Conservation (phyloP, 176 grass and related monocot genomes). For the Elymus sibiricus region DNA sequence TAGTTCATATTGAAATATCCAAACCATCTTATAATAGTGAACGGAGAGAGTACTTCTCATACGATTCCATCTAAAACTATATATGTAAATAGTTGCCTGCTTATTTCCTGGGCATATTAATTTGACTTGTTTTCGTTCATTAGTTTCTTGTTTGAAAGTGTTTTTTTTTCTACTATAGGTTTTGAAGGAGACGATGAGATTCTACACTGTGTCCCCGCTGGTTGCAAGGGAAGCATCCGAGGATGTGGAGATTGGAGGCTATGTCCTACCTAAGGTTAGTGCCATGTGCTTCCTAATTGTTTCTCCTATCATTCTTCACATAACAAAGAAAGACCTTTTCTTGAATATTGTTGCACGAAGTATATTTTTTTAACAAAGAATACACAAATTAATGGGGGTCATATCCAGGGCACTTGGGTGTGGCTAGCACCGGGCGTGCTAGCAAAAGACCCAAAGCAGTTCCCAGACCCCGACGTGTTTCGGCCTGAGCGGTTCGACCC, state of each 20-base stretch:
- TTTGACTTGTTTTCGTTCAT: not conserved
- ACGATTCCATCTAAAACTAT: too few species aligned
- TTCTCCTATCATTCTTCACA: too few species aligned
- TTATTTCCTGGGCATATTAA: too few species aligned
- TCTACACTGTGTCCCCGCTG: conserved; percentile 47
- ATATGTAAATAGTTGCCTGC: too few species aligned
- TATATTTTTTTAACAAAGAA: not conserved
- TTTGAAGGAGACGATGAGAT: conserved; percentile 63
- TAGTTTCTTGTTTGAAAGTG: not conserved
- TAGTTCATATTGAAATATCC: too few species aligned
- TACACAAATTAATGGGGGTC: too few species aligned
- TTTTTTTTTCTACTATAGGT: conserved; percentile 21
- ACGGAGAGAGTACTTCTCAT: too few species aligned
- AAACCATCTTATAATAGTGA: too few species aligned
- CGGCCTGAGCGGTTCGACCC: conserved; percentile 56
- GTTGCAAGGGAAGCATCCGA: conserved; percentile 49
- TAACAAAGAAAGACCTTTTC: too few species aligned
- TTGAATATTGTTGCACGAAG: too few species aligned
- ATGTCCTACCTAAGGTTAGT: conserved; percentile 59
- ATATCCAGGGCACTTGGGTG: conserved; percentile 59
- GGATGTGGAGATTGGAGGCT: conserved; percentile 47
- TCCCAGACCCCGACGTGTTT: conserved; percentile 48
- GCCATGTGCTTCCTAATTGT: not conserved
- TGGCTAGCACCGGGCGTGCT: conserved; percentile 59
- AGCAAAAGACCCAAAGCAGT: conserved; percentile 49